Evolutionary conservation across 305 asterid genomes (phyloP).

Genomic region (Plantago coronopus): DNA sequence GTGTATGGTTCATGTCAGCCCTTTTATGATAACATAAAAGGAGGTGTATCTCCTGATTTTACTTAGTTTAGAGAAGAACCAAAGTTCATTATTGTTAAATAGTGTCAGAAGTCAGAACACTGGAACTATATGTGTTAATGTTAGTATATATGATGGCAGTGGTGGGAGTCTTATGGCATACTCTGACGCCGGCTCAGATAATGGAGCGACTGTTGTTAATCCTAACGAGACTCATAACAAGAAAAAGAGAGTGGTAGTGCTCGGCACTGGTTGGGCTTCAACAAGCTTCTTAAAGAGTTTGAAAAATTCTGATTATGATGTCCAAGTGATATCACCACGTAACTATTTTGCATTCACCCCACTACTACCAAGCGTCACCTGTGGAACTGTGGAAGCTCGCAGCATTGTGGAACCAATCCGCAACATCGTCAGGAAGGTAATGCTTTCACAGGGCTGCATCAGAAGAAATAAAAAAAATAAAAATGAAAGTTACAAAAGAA

Average conservation of each 20-base stretch:
- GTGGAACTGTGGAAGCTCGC: slow-evolving; percentile 94
- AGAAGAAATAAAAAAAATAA: background rate
- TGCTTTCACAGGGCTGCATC: background rate
- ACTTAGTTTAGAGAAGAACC: background rate
- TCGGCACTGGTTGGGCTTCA: slow-evolving; percentile 99
- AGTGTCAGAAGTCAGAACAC: background rate
- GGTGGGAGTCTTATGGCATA: slow-evolving; percentile 78
- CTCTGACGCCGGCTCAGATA: slow-evolving; percentile 52
- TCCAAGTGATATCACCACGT: slow-evolving; percentile 95
- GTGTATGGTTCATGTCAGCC: background rate
- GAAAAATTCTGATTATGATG: slow-evolving; percentile 69
- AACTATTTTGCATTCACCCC: slow-evolving; percentile 96
- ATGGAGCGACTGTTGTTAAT: slow-evolving; percentile 29
- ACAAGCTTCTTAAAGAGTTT: slow-evolving; percentile 79
- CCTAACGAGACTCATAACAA: slow-evolving; percentile 38
- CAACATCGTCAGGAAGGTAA: slow-evolving; percentile 80
- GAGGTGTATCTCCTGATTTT: no score
- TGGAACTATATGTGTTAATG: slow-evolving; percentile 4
- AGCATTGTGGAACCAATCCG: slow-evolving; percentile 95
- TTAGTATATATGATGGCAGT: slow-evolving; percentile 34
- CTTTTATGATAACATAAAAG: background rate
- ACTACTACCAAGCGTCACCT: slow-evolving; percentile 89
- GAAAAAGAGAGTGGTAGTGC: slow-evolving; percentile 78
- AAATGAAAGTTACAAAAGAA: background rate
- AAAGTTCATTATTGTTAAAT: slow-evolving; percentile 10